Percentiles rank a stretch among this genome's conserved stretches.
phyloP scores from a whole-genome alignment of 129 eudicot genomes.

The Artemisia annua region DNA sequence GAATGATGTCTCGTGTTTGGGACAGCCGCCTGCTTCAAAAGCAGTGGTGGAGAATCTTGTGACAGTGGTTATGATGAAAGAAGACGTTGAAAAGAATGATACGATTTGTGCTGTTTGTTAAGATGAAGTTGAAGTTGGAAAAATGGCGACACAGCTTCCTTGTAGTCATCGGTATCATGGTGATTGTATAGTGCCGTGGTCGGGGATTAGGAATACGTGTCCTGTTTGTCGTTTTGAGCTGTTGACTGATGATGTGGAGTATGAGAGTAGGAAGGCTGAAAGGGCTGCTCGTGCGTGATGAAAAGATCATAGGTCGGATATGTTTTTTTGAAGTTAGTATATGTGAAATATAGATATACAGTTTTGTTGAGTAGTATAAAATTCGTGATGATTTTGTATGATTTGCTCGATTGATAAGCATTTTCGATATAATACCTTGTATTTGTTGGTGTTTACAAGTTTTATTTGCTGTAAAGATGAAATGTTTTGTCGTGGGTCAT shows the following conservation, averaged over 20 bases:
- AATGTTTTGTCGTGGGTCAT: no score
- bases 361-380: not conserved
- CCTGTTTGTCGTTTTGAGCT: conserved; percentile 57
- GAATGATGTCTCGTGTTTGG: conserved; percentile 31
- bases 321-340: not conserved
- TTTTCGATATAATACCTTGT: not conserved
- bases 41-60: conserved; percentile 37
- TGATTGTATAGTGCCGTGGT: conserved; percentile 60
- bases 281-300: conserved; percentile 22
- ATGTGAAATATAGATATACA: not conserved
- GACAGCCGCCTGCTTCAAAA: conserved; percentile 68
- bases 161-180: conserved; percentile 52
- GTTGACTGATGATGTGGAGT: conserved; percentile 55
- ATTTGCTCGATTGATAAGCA: conserved; percentile 19
- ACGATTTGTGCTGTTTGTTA: conserved; percentile 53
- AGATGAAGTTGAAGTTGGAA: conserved; percentile 43
- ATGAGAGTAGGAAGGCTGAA: conserved; percentile 40
- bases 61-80: conserved; percentile 6
- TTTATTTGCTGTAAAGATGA: no score
- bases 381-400: conserved; percentile 13
- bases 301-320: not conserved
- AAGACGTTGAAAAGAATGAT: not conserved
- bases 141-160: conserved; percentile 41
- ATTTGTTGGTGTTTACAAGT: not conserved
- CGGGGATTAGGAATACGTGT: conserved; percentile 50